Evolutionary conservation across 2,329 filamentous ascomycete genomes (phyloP).

Genomic region (Plenodomus biglobosus): DNA sequence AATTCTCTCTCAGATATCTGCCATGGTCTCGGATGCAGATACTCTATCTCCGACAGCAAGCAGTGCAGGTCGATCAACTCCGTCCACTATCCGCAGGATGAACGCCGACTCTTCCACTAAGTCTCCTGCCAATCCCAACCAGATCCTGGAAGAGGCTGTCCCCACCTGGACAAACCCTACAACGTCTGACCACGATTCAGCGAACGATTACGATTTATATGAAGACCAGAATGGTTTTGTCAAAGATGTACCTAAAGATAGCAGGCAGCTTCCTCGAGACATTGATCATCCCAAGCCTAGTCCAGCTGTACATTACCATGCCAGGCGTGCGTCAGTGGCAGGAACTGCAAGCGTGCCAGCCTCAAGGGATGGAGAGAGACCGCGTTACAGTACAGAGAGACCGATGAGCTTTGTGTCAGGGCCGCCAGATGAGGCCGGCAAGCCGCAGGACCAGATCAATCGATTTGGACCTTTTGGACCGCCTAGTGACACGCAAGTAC

Average conservation of each 20-base stretch:
- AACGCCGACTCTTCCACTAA: constrained; percentile 27
- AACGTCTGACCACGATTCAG: constrained; percentile 18
- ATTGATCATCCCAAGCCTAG: constrained; percentile 9
- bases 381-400: constrained; percentile 36
- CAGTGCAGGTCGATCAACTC: constrained; percentile 32
- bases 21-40: constrained; percentile 37
- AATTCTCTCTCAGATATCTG: constrained; percentile 42
- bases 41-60: constrained; percentile 34
- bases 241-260: constrained; percentile 36
- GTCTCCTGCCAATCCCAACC: constrained; percentile 17
- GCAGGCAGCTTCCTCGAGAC: constrained; percentile 33
- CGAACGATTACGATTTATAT: constrained; percentile 38
- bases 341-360: neutral
- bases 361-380: constrained; percentile 20
- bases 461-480: constrained; percentile 6
- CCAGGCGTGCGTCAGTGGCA: neutral
- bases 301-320: constrained; percentile 3
- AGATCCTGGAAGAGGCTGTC: constrained; percentile 29
- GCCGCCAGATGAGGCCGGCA: constrained; percentile 37
- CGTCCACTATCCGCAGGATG: constrained; percentile 32
- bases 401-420: constrained; percentile 44
- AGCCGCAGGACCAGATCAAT: constrained; percentile 43
- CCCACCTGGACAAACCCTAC: constrained; percentile 16
- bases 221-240: constrained; percentile 43
- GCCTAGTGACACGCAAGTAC: constrained; percentile 7